Percentiles rank a stretch among this genome's conserved stretches.
These are phyloP conservation scores for Kwoniella heveanensis DNA, from an alignment of 768 basidiomycete genomes.

Conservation along the genomic window DNA sequence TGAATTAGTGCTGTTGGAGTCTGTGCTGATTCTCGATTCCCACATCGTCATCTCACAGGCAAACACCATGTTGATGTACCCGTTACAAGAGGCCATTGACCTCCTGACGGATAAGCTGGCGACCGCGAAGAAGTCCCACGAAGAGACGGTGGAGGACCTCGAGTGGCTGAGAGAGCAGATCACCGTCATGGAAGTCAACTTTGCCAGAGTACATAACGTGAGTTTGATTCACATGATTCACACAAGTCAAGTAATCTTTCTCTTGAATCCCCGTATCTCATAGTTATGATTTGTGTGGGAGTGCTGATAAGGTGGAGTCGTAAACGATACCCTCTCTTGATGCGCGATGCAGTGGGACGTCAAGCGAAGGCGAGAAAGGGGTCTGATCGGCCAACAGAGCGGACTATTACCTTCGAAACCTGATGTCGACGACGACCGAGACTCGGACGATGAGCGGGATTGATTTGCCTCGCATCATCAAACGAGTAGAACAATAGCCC, in stretches of 20 bases:
- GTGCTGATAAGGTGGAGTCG: no score
- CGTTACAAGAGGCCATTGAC: conserved; percentile 71
- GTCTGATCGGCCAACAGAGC: conserved; percentile 20
- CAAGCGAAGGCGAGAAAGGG: conserved; percentile 31
- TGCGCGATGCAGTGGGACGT: conserved; percentile 39
- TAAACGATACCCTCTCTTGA: neutral
- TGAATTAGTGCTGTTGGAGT: neutral
- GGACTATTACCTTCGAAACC: conserved; percentile 25
- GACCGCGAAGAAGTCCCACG: conserved; percentile 68
- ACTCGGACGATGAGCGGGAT: conserved; percentile 42
- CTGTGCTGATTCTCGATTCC: neutral
- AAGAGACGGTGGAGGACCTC: conserved; percentile 78
- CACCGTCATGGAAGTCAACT: conserved; percentile 95
- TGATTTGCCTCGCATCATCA: conserved; percentile 9
- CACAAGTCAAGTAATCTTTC: no score
- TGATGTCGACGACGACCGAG: conserved; percentile 20
- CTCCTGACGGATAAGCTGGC: conserved; percentile 75
- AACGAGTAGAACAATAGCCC: no score
- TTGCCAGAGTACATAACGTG: conserved; percentile 85
- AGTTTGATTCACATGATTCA: conserved; percentile 32
- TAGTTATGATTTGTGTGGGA: no score
- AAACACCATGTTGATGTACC: conserved; percentile 96
- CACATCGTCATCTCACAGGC: conserved; percentile 64
- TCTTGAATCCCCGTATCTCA: no score
- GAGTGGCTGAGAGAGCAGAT: conserved; percentile 92